Evolutionary conservation across 2,329 filamentous ascomycete genomes (phyloP).

Genomic region (Aspergillus arachidicola): DNA sequence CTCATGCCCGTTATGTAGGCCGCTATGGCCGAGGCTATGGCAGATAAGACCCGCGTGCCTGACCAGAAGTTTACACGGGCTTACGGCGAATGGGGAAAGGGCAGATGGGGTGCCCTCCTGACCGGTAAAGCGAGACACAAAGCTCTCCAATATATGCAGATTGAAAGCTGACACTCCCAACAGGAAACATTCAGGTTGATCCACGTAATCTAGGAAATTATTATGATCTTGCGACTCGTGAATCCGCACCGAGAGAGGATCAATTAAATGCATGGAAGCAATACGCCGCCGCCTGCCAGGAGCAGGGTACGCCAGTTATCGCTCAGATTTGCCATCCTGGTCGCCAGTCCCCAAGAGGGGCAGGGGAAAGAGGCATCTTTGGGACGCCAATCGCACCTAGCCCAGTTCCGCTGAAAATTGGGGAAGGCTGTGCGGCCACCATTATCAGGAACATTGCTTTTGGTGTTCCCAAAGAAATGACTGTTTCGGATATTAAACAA

Average conservation of each 20-base stretch:
- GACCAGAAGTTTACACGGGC: neutral
- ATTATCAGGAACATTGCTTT: constrained; percentile 11
- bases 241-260: neutral
- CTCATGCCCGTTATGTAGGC: constrained; percentile 3
- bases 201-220: constrained; percentile 4
- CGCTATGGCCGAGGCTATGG: constrained; percentile 11
- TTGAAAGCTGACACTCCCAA: neutral
- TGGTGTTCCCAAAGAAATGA: constrained; percentile 59
- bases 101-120: constrained; percentile 8
- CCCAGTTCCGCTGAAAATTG: constrained; percentile 6
- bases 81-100: constrained; percentile 10
- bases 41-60: neutral
- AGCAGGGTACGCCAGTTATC: constrained; percentile 35
- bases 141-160: neutral
- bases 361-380: constrained; percentile 30
- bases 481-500: constrained; percentile 51
- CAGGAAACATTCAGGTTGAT: constrained; percentile 13
- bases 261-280: constrained; percentile 6
- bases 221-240: neutral
- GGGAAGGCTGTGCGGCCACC: neutral
- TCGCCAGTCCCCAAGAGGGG: constrained; percentile 37
- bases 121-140: neutral
- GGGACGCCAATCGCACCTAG: constrained; percentile 27
- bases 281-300: constrained; percentile 18
- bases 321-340: constrained; percentile 43